Evolutionary conservation across 306 rosid genomes (phyloP).

Genomic region (Neltuma alba): DNA sequence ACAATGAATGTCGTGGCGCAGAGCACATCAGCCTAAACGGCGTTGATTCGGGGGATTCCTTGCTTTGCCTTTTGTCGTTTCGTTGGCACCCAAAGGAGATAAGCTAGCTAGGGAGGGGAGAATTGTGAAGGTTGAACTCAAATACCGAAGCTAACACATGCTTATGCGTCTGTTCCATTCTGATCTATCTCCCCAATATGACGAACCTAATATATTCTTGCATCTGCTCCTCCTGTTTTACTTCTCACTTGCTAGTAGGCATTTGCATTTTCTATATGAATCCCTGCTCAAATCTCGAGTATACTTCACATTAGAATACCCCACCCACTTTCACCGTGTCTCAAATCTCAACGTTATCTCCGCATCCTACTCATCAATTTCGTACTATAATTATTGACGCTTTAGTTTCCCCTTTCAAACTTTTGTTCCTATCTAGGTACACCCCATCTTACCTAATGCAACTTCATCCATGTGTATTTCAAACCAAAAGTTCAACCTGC

Average conservation of each 20-base stretch:
- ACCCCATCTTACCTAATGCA: background rate
- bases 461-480: background rate
- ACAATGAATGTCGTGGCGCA: conserved; percentile 43
- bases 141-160: conserved; percentile 64
- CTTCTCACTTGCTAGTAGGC: background rate
- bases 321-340: background rate
- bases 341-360: conserved; percentile 19
- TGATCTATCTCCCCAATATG: conserved; percentile 39
- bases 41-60: conserved; percentile 75
- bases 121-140: conserved; percentile 37
- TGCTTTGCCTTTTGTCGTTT: conserved; percentile 67
- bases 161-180: conserved; percentile 50
- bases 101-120: background rate
- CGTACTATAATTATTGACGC: background rate
- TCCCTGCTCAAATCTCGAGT: conserved; percentile 33
- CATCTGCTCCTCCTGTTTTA: background rate
- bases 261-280: background rate
- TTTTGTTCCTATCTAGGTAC: conserved; percentile 1
- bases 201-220: conserved; percentile 52
- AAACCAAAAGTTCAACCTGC: background rate
- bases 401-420: background rate
- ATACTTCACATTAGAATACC: background rate
- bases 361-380: background rate
- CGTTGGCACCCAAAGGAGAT: conserved; percentile 48
- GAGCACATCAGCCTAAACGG: conserved; percentile 73